phyloP scores from a whole-genome alignment of 2,329 filamentous ascomycete genomes.

The Sporothrix sp. region DNA sequence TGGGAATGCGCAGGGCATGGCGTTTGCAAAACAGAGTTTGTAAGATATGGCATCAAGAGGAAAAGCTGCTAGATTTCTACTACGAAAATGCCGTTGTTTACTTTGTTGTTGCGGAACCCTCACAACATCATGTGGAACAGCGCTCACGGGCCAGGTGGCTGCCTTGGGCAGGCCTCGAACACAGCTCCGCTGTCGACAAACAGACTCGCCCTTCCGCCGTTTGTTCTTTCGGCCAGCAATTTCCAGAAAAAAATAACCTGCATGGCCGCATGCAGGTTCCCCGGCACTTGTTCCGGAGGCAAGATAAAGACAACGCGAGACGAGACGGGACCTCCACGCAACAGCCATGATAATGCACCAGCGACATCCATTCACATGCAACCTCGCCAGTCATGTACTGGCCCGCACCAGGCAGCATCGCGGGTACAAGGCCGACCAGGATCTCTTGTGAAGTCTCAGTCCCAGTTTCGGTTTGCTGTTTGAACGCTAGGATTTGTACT shows the following conservation, averaged over 20 bases:
- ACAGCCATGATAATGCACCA: too few relatives aligned
- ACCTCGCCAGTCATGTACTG: background rate
- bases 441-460: background rate
- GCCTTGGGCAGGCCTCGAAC: background rate
- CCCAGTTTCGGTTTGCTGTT: too few relatives aligned
- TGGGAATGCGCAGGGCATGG: too few relatives aligned
- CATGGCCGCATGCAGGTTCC: background rate
- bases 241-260: background rate
- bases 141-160: constrained; percentile 7
- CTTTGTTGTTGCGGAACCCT: too few relatives aligned
- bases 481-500: background rate
- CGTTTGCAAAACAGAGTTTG: too few relatives aligned
- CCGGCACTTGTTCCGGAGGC: constrained; percentile 1
- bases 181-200: background rate
- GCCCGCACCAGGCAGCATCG: constrained; percentile 3
- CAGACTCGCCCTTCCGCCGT: too few relatives aligned
- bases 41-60: too few relatives aligned
- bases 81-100: too few relatives aligned
- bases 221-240: too few relatives aligned
- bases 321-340: background rate
- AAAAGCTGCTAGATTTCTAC: too few relatives aligned
- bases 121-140: too few relatives aligned
- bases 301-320: background rate
- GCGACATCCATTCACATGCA: background rate
- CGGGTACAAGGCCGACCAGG: constrained; percentile 1